Evolutionary conservation across 2,329 filamentous ascomycete genomes (phyloP), one percentile per base, ranked within the genome.

Genomic region (Aspergillus caelatus): DNA sequence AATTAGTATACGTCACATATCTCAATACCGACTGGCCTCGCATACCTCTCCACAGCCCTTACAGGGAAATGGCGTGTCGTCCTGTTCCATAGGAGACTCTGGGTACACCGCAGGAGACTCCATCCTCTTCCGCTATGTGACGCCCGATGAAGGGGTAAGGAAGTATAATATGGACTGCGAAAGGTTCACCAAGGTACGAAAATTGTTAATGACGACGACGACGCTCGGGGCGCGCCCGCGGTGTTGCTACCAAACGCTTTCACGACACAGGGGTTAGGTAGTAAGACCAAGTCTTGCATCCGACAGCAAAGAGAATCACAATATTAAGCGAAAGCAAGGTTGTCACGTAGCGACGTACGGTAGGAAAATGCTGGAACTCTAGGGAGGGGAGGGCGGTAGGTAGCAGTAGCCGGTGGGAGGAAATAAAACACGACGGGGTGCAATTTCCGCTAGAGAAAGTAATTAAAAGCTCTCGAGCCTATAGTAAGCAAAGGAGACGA

Each of bases 1-100:
- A 61, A 26, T 64, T 63, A 65, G 61, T 52, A 55, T 53, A 48
- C 39, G 23, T 50, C 58, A 41, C 21, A 10, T 21, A 32, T 62
- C 41, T 58, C 34, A 32, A 36, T 12, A 48, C 45, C 23, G 39
- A 43, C 26, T 45, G 28, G 54, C 54, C 26, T 45, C 67, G 66
- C 72, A 72, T 84, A 96, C 92, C 85, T 96, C 92, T 82, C 93
- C 93, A 80, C 93, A 97, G 64, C 92, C 93, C 83, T 96, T 96
- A 84, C 93, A 97, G 65, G 92, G 92, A 75, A 92, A 96, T 68
- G 85, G 82, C 64, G 91, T 85, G 77, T 96, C 93, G 72, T 96
- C 93, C 67, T 86, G 85, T 65, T 96, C 92, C 83, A 91, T 84
- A 59, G 88, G 85, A 72, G 81, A 86, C 67, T 88, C 86, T 65